Evolutionary conservation across 208 protist genomes (phyloP).

Genomic region (Leishmania braziliensis): DNA sequence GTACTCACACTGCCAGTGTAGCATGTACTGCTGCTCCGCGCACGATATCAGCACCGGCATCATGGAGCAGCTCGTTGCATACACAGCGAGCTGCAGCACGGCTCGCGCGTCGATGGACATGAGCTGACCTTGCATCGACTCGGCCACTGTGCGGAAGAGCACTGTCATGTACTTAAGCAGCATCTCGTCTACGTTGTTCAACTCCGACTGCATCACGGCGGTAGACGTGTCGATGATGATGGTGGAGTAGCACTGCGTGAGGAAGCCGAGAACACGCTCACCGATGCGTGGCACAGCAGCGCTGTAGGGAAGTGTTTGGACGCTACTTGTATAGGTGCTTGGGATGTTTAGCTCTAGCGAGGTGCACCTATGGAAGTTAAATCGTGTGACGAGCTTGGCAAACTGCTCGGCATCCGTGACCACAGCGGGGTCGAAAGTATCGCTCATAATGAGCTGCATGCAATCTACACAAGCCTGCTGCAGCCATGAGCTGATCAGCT

Average conservation of each 20-base stretch:
- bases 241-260: slow-evolving; percentile 77
- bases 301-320: slow-evolving; percentile 74
- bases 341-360: slow-evolving; percentile 71
- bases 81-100: slow-evolving; percentile 74
- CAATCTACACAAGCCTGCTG: slow-evolving; percentile 73
- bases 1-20: slow-evolving; percentile 75
- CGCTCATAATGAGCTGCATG: slow-evolving; percentile 67
- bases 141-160: slow-evolving; percentile 82
- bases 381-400: slow-evolving; percentile 56
- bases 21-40: slow-evolving; percentile 88
- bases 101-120: slow-evolving; percentile 46
- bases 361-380: slow-evolving; percentile 66
- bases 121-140: slow-evolving; percentile 71
- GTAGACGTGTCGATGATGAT: slow-evolving; percentile 59
- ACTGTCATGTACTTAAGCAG: slow-evolving; percentile 89
- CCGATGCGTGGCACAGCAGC: slow-evolving; percentile 64
- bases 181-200: slow-evolving; percentile 93
- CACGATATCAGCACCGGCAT: slow-evolving; percentile 84
- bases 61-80: slow-evolving; percentile 75
- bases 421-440: slow-evolving; percentile 58
- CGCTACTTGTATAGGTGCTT: slow-evolving; percentile 40
- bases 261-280: slow-evolving; percentile 62
- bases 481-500: slow-evolving; percentile 80
- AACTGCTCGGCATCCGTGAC: slow-evolving; percentile 56
- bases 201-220: slow-evolving; percentile 78